Base-by-base conservation (phyloP, 495 filamentous ascomycete genomes). In the Annulohypoxylon moriforme region DNA sequence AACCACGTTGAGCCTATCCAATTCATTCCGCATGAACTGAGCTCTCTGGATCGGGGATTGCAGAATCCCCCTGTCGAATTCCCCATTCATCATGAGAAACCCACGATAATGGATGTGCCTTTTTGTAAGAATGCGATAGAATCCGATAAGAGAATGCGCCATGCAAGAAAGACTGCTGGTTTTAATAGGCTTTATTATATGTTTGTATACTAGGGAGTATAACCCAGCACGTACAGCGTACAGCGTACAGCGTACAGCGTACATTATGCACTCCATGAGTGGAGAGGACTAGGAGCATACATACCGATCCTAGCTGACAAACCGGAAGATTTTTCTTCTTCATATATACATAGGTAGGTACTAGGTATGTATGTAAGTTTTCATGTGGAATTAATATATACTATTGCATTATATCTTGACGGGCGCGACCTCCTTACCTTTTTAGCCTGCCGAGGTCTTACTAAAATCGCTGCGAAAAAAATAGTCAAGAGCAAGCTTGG, bases 1-100 rank as follows among this genome's bases (percentile, higher is more conserved):
- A 84, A 82, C 79, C 80, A 81, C 66, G 79, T 71, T 63, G 56
- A 71, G 69, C 55, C 42, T 40, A 52, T 50, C 63, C n/a, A n/a
- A n/a, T n/a, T n/a, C n/a, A n/a, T n/a, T n/a, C n/a, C 49, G 67
- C 60, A 69, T 63, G 60, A 55, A 59, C 49, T 33, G 47, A 29
- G 24, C 1, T 57, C 50, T 68, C 56, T 38, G 71, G 72, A 75
- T 76, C 75, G 65, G 46, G 68, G 50, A 59, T 72, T 66, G 61
- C 50, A 62, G 61, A 71, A 69, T 69, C 68, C 57, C 74, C 71
- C 66, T 71, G 68, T 29, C 33, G 46, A 47, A 59, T 60, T 67
- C 27, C 70, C 62, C 66, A 63, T 73, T 42, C 24, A 47, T 27
- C 66, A 63, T 59, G 62, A 60, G 61, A 69, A 73, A 65, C 24